Evolutionary conservation across 768 basidiomycete species (phyloP), one percentile per base, ranked within the genome.

Genomic region (Lactarius akahatsu): DNA sequence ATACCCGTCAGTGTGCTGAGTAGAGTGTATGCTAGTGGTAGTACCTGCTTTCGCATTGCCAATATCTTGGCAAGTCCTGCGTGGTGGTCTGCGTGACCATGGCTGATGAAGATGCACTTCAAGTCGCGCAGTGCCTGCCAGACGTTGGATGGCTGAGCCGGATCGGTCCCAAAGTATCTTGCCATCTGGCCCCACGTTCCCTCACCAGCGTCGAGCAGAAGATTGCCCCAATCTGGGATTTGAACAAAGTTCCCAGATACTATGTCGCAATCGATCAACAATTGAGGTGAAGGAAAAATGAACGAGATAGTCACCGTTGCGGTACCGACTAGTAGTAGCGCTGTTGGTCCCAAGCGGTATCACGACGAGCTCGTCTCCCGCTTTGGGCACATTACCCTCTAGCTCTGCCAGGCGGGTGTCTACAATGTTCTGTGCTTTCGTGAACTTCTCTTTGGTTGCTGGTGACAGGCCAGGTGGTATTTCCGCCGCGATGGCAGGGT

Each of bases 81-180:
- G 73, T 97, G 96, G 75, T 98, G 96, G 73, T 98, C 96, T 0
- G 84, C 96, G 72, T 97, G 96, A 70, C 90, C 83, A 74, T 98
- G 96, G 67, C 91, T 94, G 66, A 96, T 80, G 75, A 88, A 97
- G 43, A 98, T 82, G 73, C 91, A 87, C 71, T 85, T 89, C 15
- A 95, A 75, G 59, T 89, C 79, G n/a, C 86, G 79, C 60, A 95
- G 78, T 16, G 88, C 80, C 15, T 85, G 73, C 81, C 85, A 85
- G 3, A 84, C 85, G 62, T 80, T 80, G 11, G 73, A 69, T 0
- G 75, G 65, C 4, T 72, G 71, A 1, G 71, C 67, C 4, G 71
- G 72, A 41, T 82, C 80, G 20, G 78, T 72, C 1, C 94, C 94
- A 72, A 88, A 96, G 57, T 87, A 83, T 4, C 96, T 83, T 3